Conservation (phyloP, 345 rosid genomes). For the Melastoma malabathricum region DNA sequence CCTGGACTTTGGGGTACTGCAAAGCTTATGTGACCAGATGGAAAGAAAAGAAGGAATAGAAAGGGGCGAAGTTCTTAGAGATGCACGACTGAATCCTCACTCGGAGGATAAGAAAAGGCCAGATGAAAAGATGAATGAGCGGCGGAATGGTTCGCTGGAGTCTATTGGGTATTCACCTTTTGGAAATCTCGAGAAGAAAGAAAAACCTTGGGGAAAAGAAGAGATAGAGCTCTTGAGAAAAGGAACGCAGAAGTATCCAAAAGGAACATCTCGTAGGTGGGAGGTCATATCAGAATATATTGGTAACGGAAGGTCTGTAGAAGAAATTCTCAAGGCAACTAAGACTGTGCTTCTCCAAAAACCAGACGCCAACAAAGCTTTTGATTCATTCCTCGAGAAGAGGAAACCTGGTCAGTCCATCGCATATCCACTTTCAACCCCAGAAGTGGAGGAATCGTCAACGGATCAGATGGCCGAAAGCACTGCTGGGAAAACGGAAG, state of each 20-base stretch:
- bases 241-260: constrained; percentile 78
- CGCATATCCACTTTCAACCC: constrained; percentile 76
- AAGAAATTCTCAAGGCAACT: constrained; percentile 88
- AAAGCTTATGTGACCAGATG: constrained; percentile 61
- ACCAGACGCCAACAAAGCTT: constrained; percentile 85
- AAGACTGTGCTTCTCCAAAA: constrained; percentile 93
- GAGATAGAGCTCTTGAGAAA: constrained; percentile 90
- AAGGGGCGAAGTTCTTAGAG: constrained; percentile 45
- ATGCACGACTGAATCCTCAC: constrained; percentile 30
- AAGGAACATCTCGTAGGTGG: constrained; percentile 97
- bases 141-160: constrained; percentile 40
- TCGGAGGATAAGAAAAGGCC: constrained; percentile 22
- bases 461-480: constrained; percentile 9
- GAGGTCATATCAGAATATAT: constrained; percentile 91
- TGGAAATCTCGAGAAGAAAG: constrained; percentile 42
- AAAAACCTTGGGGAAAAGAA: constrained; percentile 76
- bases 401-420: constrained; percentile 68
- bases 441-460: constrained; percentile 46
- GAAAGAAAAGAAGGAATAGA: constrained; percentile 48
- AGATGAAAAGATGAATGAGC: constrained; percentile 26
- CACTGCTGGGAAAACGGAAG: constrained; percentile 12
- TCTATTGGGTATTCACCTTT: constrained; percentile 28
- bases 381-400: constrained; percentile 91
- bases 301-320: constrained; percentile 87
- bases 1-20: constrained; percentile 48